Conservation (phyloP, 352 stramenopile genomes). For the Globisporangium solare region DNA sequence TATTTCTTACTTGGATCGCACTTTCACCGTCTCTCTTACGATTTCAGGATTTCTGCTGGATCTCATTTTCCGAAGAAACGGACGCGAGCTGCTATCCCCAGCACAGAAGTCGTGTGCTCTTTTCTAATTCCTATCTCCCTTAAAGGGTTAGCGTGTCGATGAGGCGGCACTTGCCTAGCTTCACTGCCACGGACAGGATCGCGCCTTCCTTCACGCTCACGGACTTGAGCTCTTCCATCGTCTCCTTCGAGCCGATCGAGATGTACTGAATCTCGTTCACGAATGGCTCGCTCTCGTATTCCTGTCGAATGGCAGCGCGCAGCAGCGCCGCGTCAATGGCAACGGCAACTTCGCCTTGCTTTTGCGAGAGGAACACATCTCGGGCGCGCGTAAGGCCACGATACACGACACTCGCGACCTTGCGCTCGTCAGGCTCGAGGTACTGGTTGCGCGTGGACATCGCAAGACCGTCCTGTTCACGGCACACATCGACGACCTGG, state of each 20-base stretch:
- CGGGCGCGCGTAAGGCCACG: constrained; percentile 55
- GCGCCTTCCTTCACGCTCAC: constrained; percentile 59
- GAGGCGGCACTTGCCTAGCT: constrained; percentile 93
- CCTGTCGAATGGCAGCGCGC: constrained; percentile 33
- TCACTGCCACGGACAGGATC: constrained; percentile 95
- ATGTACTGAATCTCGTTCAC: constrained; percentile 96
- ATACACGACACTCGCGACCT: constrained; percentile 88
- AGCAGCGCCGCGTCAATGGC: constrained; percentile 31
- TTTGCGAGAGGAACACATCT: constrained; percentile 28
- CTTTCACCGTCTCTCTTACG: neutral
- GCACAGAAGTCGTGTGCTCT: neutral
- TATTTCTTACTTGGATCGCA: neutral
- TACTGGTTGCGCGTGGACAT: constrained; percentile 99
- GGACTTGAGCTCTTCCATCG: constrained; percentile 91
- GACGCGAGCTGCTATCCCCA: too few relatives aligned
- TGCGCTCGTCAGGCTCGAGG: constrained; percentile 86
- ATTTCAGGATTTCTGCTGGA: neutral
- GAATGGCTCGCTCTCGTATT: constrained; percentile 85
- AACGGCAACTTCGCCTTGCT: constrained; percentile 14
- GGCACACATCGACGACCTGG: constrained; percentile 88
- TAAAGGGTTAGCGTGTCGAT: constrained; percentile 97
- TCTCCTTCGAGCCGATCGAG: constrained; percentile 91
- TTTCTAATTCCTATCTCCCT: neutral
- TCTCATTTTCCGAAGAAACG: too few relatives aligned
- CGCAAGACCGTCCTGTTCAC: constrained; percentile 95